Conservation (phyloP, 2,329 filamentous ascomycete genomes). For the Phaeosphaeria sp. region DNA sequence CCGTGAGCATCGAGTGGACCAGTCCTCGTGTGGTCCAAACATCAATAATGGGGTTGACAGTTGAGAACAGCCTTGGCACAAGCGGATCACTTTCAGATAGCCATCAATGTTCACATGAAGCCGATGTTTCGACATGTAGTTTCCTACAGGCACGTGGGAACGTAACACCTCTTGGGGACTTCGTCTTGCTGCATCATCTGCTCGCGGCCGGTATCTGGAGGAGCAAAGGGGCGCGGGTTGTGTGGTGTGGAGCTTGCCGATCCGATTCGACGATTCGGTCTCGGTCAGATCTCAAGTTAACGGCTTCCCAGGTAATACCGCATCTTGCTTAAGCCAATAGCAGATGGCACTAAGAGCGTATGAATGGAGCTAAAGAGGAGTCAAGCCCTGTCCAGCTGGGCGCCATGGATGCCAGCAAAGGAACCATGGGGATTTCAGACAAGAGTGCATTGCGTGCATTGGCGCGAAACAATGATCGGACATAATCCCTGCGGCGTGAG, state of each 20-base stretch:
- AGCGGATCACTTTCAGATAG: no score
- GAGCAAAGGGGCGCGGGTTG: slow-evolving; percentile 24
- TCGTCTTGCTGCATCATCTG: slow-evolving; percentile 2
- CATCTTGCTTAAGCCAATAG: slow-evolving; percentile 31
- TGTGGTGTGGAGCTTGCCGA: slow-evolving; percentile 37
- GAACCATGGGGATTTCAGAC: not conserved
- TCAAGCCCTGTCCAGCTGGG: slow-evolving; percentile 12
- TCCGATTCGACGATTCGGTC: slow-evolving; percentile 37
- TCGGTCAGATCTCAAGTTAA: slow-evolving; percentile 40
- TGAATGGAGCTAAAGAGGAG: slow-evolving; percentile 20
- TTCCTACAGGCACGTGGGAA: not conserved
- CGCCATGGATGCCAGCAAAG: not conserved
- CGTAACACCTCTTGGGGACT: not conserved
- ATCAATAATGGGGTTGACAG: not conserved
- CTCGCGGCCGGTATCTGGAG: not conserved
- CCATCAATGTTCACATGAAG: not conserved
- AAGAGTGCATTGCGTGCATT: not conserved
- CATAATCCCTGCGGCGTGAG: not conserved
- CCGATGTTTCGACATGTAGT: not conserved
- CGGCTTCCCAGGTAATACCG: slow-evolving; percentile 38
- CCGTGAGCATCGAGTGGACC: not conserved
- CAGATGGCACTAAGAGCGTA: slow-evolving; percentile 15
- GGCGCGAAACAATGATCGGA: slow-evolving; percentile 11
- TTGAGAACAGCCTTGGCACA: not conserved
- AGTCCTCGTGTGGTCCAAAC: not conserved